Evolutionary conservation across 2,329 filamentous ascomycete genomes (phyloP), one percentile per base, ranked within the genome.

Genomic region (Fusarium veterinarium): DNA sequence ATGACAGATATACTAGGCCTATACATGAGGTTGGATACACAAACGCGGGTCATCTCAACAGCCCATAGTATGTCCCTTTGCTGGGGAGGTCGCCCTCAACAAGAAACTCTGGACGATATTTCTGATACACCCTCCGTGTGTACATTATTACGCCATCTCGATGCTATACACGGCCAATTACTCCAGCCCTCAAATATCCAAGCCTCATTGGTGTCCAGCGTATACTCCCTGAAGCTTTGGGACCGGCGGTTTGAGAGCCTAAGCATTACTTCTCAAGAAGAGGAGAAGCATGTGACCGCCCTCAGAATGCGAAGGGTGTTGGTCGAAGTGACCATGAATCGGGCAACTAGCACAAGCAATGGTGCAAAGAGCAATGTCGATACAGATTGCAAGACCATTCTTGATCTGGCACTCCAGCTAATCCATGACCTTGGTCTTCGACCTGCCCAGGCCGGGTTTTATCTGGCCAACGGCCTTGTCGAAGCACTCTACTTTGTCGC

Each of bases 321-420:
- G 42, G 28, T 60, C 7, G 7, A 46, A 23, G 41, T 38, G 1
- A 41, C 23, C 1, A 4, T 59, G 0, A 10, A 10, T 3, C 19
- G 28, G 3, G 30, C 19, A 13, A 0, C 16, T 1, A 14, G 7
- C 11, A 6, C 5, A 5, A 4, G 3, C 0, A 1, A 6, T 8
- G 4, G 5, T 19, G 1, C 1, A 17, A 1, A 8, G 5, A 16
- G 0, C 6, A 35, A 2, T 2, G 1, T 28, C 1, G 60, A 62
- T 17, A 4, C 3, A 25, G 23, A 25, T 11, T 62, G 60, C 14
- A 33, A 20, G 0, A 4, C 8, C 0, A 48, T 60, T 9, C 30
- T 62, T 0, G 19, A 41, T 17, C 35, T 62, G 0, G 60, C 52
- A 0, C 6, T 59, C 1, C 28, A 41, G 0, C 30, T 62, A 1